Base-by-base conservation (phyloP, 441 rosid species). In the Syzygium malaccense region DNA sequence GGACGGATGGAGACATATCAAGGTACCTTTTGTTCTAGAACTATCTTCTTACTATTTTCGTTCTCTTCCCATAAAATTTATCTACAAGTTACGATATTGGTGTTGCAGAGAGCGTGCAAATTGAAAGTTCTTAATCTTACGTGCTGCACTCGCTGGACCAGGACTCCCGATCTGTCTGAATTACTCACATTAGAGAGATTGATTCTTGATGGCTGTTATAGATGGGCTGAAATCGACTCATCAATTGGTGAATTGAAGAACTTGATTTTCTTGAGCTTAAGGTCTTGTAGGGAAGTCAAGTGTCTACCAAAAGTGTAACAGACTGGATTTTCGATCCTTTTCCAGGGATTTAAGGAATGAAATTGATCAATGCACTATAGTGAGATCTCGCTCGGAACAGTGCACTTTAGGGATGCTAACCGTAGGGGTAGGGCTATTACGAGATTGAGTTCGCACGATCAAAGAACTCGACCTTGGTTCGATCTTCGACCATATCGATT, bases 221-320 rank as follows among this genome's bases (percentile, higher is more conserved):
- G 7, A 30, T 51, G 53, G 57, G 41, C 13, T 84, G 0, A 30
- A 3, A 26, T 84, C 0, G 41, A 84, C 41, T 32, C 58, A 0
- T 84, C 86, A 4, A 84, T 84, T 0, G 25, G 41, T 28, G 13
- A 55, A 18, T 19, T 8, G 15, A 84, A 84, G 41, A 32, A 12
- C 7, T 23, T 84, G 86, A 26, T 7, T 26, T 48, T 51, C 56
- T 49, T 84, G 37, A 84, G 58, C 18, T n/a, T 84, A 55, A 84
- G 15, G 8, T 19, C 0, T 28, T 84, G 86, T 15, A 0, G 0
- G 0, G 1, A 14, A 15, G 58, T 53, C 26, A 14, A 17, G 25
- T 9, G 3, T 49, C 8, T 84, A 2, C 86, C 8, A 0, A 8
- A n/a, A n/a, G n/a, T n/a, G n/a, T n/a, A n/a, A n/a, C n/a, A n/a